Evolutionary conservation across 257 asterid genomes (phyloP).

Genomic region (Solanum stenotomum): DNA sequence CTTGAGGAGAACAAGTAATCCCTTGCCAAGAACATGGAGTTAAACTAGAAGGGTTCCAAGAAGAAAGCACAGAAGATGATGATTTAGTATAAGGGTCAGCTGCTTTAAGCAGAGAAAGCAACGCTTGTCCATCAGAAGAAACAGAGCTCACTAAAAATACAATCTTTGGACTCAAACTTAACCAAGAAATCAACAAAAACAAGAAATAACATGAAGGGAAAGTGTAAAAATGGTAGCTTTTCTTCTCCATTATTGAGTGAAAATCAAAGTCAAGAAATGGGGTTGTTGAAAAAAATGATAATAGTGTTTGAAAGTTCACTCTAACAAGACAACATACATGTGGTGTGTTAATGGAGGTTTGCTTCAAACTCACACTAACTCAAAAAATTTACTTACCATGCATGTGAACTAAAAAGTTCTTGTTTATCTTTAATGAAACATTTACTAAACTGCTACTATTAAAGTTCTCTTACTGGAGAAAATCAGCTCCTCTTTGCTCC

Average conservation of each 20-base stretch:
- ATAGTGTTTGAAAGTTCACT: conserved; percentile 9
- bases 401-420: conserved; percentile 28
- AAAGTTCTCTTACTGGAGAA: conserved; percentile 16
- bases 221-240: not conserved
- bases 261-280: not conserved
- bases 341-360: conserved; percentile 17
- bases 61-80: conserved; percentile 56
- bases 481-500: conserved; percentile 16
- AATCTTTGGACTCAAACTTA: not conserved
- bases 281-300: not conserved
- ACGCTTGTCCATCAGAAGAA: conserved; percentile 77
- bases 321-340: conserved; percentile 46
- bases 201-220: conserved; percentile 3
- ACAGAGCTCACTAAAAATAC: conserved; percentile 23
- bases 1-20: conserved; percentile 78
- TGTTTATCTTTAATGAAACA: not conserved
- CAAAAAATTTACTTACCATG: conserved; percentile 19
- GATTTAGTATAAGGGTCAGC: conserved; percentile 44
- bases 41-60: conserved; percentile 64
- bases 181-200: conserved; percentile 16
- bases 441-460: not conserved
- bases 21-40: conserved; percentile 97
- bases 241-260: conserved; percentile 28
- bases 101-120: conserved; percentile 59
- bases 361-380: conserved; percentile 37